phyloP scores from a whole-genome alignment of 257 asterid genomes.

The Petunia axillaris region DNA sequence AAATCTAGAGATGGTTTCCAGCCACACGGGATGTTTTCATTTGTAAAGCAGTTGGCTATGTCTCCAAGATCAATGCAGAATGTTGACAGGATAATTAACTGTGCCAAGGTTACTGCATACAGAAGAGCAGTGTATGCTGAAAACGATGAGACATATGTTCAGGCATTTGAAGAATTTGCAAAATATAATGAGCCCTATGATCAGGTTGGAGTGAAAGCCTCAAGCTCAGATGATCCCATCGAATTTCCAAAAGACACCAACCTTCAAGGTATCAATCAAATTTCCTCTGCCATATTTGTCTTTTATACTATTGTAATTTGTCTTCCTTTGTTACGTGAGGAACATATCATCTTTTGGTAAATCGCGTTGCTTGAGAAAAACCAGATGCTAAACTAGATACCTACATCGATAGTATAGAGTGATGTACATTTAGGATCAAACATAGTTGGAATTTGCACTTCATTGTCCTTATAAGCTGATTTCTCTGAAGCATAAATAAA shows the following conservation, averaged over 20 bases:
- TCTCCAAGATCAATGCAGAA: constrained; percentile 20
- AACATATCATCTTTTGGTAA: not conserved
- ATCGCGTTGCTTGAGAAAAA: not conserved
- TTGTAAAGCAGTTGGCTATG: constrained; percentile 28
- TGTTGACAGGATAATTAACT: constrained; percentile 19
- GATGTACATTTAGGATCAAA: not conserved
- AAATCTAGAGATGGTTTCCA: constrained; percentile 31
- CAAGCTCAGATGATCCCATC: constrained; percentile 10
- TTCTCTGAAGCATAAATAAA: not conserved
- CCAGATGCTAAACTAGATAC: not conserved
- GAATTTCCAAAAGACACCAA: not conserved
- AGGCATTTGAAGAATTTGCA: constrained; percentile 3
- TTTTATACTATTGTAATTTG: not conserved
- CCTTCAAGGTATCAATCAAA: constrained; percentile 17
- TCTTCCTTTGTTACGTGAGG: not conserved
- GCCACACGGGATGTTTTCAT: constrained; percentile 27
- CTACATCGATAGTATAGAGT: too few relatives aligned
- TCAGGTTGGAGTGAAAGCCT: constrained; percentile 21
- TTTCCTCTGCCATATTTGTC: not conserved
- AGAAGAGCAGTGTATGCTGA: constrained; percentile 14
- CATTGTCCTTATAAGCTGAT: not conserved
- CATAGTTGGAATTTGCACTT: not conserved
- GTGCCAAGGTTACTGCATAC: constrained; percentile 7
- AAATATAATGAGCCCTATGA: not conserved
- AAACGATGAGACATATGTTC: constrained; percentile 14